Evolutionary conservation across 2,329 filamentous ascomycete genomes (phyloP).

Genomic region (Pezicula neosporulosa): DNA sequence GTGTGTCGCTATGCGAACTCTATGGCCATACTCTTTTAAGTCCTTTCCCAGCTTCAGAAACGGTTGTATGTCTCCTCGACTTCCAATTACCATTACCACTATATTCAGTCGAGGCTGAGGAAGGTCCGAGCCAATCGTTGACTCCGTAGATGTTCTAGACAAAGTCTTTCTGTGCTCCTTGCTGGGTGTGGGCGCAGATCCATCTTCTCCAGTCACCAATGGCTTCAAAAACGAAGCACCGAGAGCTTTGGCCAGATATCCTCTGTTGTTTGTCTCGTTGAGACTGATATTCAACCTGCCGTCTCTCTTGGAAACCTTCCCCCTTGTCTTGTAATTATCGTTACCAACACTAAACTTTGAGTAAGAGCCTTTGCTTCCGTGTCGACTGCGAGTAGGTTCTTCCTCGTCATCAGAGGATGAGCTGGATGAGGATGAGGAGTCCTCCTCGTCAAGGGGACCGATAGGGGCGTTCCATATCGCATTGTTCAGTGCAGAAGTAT

Average conservation of each 20-base stretch:
- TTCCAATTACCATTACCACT: conserved; percentile 81
- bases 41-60: conserved; percentile 74
- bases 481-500: conserved; percentile 19
- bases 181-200: conserved; percentile 6
- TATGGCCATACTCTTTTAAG: conserved; percentile 69
- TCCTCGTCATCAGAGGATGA: conserved; percentile 10
- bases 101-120: conserved; percentile 55
- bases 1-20: conserved; percentile 78
- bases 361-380: conserved; percentile 28
- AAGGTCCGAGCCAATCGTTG: conserved; percentile 12
- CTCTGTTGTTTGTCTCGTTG: conserved; percentile 65
- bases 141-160: conserved; percentile 11
- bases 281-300: conserved; percentile 70
- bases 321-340: conserved; percentile 61
- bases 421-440: neutral
- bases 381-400: neutral
- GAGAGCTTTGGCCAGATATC: conserved; percentile 71
- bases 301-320: conserved; percentile 63
- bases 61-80: conserved; percentile 75
- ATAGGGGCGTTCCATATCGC: conserved; percentile 16
- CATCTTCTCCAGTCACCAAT: conserved; percentile 25
- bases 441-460: conserved; percentile 3
- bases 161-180: conserved; percentile 27
- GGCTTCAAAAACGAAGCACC: conserved; percentile 60
- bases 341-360: conserved; percentile 59